Evolutionary conservation across 768 basidiomycete species (phyloP).

Genomic region (Agrocybe pediades): DNA sequence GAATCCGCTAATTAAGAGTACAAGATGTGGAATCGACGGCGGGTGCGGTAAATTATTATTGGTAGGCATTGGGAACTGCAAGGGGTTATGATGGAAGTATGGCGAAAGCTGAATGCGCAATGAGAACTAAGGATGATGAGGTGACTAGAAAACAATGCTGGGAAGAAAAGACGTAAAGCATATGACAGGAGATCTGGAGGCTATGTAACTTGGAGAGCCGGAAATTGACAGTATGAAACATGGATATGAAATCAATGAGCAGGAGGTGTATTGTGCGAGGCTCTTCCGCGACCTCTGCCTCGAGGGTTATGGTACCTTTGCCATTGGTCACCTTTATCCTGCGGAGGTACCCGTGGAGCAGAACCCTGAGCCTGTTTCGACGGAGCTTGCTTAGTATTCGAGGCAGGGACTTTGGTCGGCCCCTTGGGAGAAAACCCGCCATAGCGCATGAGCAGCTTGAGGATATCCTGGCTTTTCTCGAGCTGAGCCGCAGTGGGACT

Average conservation of each 20-base stretch:
- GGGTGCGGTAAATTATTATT: background rate
- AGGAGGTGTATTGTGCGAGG: slow-evolving; percentile 22
- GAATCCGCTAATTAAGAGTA: background rate
- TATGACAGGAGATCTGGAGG: background rate
- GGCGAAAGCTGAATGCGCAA: background rate
- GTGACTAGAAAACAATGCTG: slow-evolving; percentile 10
- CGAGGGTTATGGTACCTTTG: slow-evolving; percentile 16
- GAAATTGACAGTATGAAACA: background rate
- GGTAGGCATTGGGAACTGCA: background rate
- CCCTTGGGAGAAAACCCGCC: slow-evolving; percentile 4
- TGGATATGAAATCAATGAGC: slow-evolving; percentile 12
- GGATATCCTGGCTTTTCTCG: slow-evolving; percentile 49
- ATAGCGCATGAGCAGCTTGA: slow-evolving; percentile 42
- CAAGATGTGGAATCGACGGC: background rate
- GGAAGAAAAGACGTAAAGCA: background rate
- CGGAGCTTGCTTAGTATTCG: background rate
- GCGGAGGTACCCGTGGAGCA: background rate
- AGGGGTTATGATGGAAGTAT: slow-evolving; percentile 1
- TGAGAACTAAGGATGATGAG: slow-evolving; percentile 1
- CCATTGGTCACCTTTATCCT: background rate
- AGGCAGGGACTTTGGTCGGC: background rate
- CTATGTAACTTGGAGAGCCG: background rate
- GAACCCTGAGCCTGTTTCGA: background rate
- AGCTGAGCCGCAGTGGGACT: slow-evolving; percentile 19
- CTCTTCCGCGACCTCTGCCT: slow-evolving; percentile 36